These are phyloP conservation scores for Themeda triandra DNA, from an alignment of 176 grass and related monocot species.

Conservation along the genomic window DNA sequence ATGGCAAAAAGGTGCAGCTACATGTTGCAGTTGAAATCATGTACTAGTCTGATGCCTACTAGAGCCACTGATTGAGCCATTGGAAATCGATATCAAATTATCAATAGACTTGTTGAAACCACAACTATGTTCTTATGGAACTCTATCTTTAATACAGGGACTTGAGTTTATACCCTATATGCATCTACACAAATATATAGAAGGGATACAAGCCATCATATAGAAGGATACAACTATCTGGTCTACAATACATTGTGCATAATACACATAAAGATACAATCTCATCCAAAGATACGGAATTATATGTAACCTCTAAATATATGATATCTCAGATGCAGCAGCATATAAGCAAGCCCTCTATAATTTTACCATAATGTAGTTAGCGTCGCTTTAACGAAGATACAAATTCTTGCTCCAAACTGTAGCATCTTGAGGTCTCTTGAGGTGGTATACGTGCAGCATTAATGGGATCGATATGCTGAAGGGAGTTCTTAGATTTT, in stretches of 20 bases:
- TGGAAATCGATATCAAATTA: neutral
- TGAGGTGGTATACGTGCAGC: neutral
- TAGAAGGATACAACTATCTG: neutral
- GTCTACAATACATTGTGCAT: too few relatives aligned
- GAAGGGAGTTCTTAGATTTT: too few relatives aligned
- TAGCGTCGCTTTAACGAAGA: constrained; percentile 7
- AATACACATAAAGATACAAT: too few relatives aligned
- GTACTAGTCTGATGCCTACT: too few relatives aligned
- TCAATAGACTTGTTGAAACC: neutral
- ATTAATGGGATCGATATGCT: neutral
- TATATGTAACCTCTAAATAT: neutral
- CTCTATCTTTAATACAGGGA: neutral
- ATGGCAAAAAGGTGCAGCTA: too few relatives aligned
- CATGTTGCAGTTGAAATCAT: too few relatives aligned
- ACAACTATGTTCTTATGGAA: neutral
- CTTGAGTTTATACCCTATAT: too few relatives aligned
- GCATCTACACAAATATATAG: neutral
- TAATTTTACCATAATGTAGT: neutral
- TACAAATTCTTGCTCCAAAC: constrained; percentile 24
- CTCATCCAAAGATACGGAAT: neutral
- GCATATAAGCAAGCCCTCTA: too few relatives aligned
- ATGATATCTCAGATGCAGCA: too few relatives aligned
- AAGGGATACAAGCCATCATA: neutral
- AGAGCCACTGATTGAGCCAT: neutral
- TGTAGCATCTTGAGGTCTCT: neutral